These are phyloP conservation scores for Phytophthora vignae DNA, from an alignment of 352 stramenopile species.

Conservation along the genomic window DNA sequence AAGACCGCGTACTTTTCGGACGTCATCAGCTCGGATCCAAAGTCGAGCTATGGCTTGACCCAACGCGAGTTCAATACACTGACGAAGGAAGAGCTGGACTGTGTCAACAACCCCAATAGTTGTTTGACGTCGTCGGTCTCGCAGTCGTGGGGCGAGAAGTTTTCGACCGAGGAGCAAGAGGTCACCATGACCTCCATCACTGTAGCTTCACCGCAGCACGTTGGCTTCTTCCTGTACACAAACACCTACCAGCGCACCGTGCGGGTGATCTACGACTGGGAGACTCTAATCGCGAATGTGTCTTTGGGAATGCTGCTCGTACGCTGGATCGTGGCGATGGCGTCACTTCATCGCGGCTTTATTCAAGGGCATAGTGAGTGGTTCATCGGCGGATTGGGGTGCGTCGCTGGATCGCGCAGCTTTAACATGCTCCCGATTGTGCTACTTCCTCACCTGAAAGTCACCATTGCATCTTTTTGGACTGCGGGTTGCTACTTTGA, in stretches of 20 bases:
- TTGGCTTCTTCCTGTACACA: constrained; percentile 52
- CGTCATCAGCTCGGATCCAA: constrained; percentile 40
- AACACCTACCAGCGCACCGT: constrained; percentile 9
- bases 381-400: constrained; percentile 47
- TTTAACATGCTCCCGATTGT: constrained; percentile 58
- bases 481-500: constrained; percentile 53
- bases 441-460: constrained; percentile 51
- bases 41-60: constrained; percentile 32
- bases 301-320: constrained; percentile 44
- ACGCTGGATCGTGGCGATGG: constrained; percentile 54
- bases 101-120: constrained; percentile 13
- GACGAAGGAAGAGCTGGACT: constrained; percentile 40
- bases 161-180: constrained; percentile 31
- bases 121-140: constrained; percentile 15
- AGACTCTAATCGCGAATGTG: constrained; percentile 55
- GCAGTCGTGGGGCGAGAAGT: constrained; percentile 34
- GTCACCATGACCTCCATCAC: constrained; percentile 35
- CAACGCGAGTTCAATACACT: constrained; percentile 51
- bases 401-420: constrained; percentile 41
- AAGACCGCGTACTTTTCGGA: constrained; percentile 44
- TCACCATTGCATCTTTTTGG: constrained; percentile 51
- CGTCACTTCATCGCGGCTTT: constrained; percentile 47
- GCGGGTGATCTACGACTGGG: constrained; percentile 48
- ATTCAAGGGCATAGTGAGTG: constrained; percentile 22
- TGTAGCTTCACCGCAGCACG: constrained; percentile 37